These are phyloP conservation scores for Coelastrella sp. DNA, from an alignment of 139 green algal species.

Conservation along the genomic window DNA sequence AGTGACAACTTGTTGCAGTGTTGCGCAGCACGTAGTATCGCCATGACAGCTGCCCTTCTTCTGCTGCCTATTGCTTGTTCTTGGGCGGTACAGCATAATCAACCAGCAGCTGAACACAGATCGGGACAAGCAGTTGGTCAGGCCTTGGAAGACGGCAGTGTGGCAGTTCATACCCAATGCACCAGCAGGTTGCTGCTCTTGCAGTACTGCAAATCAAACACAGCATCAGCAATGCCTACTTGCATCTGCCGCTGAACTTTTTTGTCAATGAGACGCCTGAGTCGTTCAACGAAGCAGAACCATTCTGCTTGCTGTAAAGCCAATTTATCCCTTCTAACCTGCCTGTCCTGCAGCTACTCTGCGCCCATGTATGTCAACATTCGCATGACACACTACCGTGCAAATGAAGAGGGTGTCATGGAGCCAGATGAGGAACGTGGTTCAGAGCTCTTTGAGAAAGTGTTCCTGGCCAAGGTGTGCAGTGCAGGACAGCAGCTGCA, in stretches of 20 bases:
- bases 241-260: not conserved
- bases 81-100: no score
- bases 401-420: conserved; percentile 62
- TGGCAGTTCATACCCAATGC: no score
- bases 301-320: not conserved
- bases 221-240: not conserved
- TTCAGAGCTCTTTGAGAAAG: conserved; percentile 64
- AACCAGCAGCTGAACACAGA: no score
- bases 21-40: no score
- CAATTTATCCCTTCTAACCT: not conserved
- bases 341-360: conserved; percentile 78
- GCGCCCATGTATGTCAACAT: conserved; percentile 96
- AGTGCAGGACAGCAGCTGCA: not conserved
- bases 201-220: not conserved
- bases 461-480: conserved; percentile 93
- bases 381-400: conserved; percentile 62
- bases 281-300: no score
- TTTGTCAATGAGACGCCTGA: not conserved
- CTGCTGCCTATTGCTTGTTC: no score
- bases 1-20: no score
- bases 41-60: no score
- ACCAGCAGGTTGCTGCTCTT: not conserved
- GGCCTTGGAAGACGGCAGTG: no score
- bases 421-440: conserved; percentile 51
- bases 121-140: no score